These are phyloP conservation scores for Apiospora marii DNA, from an alignment of 2,329 filamentous ascomycete genomes.

Conservation along the genomic window DNA sequence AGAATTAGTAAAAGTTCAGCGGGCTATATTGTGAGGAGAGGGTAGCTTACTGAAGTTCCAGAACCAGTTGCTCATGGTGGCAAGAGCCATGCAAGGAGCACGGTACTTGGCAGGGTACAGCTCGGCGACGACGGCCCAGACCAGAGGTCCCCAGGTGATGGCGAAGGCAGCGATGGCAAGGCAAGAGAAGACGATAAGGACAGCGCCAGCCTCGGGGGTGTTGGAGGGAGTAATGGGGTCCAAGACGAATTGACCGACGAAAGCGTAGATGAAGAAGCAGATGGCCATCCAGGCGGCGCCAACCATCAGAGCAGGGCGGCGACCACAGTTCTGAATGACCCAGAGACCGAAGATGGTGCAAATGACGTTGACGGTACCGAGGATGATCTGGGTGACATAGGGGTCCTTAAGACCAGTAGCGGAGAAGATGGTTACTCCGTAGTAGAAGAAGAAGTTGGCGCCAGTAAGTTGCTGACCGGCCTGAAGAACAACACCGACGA, in stretches of 20 bases:
- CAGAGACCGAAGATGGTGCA: constrained; percentile 72
- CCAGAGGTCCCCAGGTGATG: constrained; percentile 74
- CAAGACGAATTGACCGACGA: constrained; percentile 56
- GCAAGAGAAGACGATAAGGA: constrained; percentile 73
- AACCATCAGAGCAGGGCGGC: constrained; percentile 67
- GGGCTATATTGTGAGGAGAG: background rate
- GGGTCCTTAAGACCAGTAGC: constrained; percentile 70
- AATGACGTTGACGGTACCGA: constrained; percentile 71
- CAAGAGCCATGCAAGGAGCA: constrained; percentile 61
- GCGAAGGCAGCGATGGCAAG: constrained; percentile 73
- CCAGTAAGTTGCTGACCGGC: constrained; percentile 74
- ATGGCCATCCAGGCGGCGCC: constrained; percentile 69
- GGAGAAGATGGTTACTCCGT: constrained; percentile 70
- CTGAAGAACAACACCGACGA: constrained; percentile 69
- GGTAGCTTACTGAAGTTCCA: constrained; percentile 63
- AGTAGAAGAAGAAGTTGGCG: constrained; percentile 74
- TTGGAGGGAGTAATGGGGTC: constrained; percentile 51
- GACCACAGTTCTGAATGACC: constrained; percentile 70
- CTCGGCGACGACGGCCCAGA: constrained; percentile 72
- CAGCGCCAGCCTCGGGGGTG: constrained; percentile 59
- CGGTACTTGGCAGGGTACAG: constrained; percentile 68
- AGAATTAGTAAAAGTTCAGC: background rate
- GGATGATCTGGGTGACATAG: constrained; percentile 73
- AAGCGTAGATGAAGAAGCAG: constrained; percentile 59
- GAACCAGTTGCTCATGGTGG: constrained; percentile 67